A percentile compares a stretch with the other conserved stretches of the same genome.
phyloP scores from a whole-genome alignment of 495 filamentous ascomycete genomes.

The Podospora tetraspora region DNA sequence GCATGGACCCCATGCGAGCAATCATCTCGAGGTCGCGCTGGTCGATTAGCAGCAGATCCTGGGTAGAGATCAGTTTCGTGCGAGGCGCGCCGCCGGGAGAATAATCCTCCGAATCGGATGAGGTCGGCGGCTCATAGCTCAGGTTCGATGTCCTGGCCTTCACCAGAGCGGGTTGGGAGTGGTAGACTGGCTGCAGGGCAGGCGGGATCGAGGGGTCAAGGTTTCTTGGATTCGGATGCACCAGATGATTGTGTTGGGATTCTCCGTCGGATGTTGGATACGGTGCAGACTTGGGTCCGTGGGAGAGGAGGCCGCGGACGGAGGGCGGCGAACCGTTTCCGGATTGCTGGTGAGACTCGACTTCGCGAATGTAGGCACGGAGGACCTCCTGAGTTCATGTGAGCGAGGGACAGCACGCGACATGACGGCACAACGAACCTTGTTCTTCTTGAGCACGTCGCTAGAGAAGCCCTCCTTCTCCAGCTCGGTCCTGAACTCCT shows the following conservation, averaged over 20 bases:
- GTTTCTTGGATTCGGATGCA: neutral
- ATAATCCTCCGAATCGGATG: slow-evolving; percentile 28
- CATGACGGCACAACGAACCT: slow-evolving; percentile 31
- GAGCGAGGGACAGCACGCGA: neutral
- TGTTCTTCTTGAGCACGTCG: slow-evolving; percentile 45
- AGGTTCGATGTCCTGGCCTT: slow-evolving; percentile 22
- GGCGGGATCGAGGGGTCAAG: slow-evolving; percentile 12
- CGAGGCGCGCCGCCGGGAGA: slow-evolving; percentile 16
- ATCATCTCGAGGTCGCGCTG: slow-evolving; percentile 26
- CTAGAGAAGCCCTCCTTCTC: slow-evolving; percentile 48
- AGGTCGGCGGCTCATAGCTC: slow-evolving; percentile 33
- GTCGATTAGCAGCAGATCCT: slow-evolving; percentile 41
- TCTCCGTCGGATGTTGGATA: slow-evolving; percentile 22
- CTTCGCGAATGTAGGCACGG: slow-evolving; percentile 50
- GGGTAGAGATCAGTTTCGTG: slow-evolving; percentile 43
- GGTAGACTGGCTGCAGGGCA: slow-evolving; percentile 15
- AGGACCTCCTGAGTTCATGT: slow-evolving; percentile 40
- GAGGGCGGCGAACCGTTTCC: slow-evolving; percentile 36
- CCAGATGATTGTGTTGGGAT: slow-evolving; percentile 19
- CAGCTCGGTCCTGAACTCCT: slow-evolving; percentile 48
- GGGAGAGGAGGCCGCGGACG: slow-evolving; percentile 37
- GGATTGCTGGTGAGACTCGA: slow-evolving; percentile 36
- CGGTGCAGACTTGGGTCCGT: slow-evolving; percentile 13
- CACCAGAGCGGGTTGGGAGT: slow-evolving; percentile 16
- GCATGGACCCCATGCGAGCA: slow-evolving; percentile 29